phyloP scores from a whole-genome alignment of 2,329 filamentous ascomycete species.

The Stachybotrys chlorohalonatus region DNA sequence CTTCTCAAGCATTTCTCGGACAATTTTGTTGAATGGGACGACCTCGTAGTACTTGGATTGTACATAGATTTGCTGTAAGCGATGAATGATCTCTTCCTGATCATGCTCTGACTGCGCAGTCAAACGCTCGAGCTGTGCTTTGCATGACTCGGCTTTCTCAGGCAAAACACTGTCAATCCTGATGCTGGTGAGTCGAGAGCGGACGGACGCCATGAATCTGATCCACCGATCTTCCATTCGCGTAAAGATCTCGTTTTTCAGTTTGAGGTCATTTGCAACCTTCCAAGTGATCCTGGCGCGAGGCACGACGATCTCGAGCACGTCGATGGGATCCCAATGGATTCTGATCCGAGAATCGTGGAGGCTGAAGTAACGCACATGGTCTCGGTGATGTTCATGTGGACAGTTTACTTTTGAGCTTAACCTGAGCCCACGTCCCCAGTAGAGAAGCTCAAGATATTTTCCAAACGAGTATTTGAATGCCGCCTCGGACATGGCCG shows the following conservation, averaged over 20 bases:
- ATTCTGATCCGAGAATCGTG: slow-evolving; percentile 78
- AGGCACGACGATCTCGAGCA: slow-evolving; percentile 91
- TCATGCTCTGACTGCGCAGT: slow-evolving; percentile 77
- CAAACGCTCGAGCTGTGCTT: slow-evolving; percentile 69
- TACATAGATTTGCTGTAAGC: slow-evolving; percentile 85
- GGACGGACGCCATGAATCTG: slow-evolving; percentile 82
- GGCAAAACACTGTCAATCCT: slow-evolving; percentile 84
- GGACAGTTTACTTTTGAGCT: slow-evolving; percentile 64
- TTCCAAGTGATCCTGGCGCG: slow-evolving; percentile 92
- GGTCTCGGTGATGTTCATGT: slow-evolving; percentile 87
- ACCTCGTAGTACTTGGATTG: slow-evolving; percentile 94
- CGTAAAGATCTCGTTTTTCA: slow-evolving; percentile 86
- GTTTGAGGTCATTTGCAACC: slow-evolving; percentile 81
- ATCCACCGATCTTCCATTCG: slow-evolving; percentile 75
- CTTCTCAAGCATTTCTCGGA: slow-evolving; percentile 86
- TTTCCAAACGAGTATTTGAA: slow-evolving; percentile 99
- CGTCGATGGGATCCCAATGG: slow-evolving; percentile 85
- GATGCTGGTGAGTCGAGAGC: slow-evolving; percentile 74
- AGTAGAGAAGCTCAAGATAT: slow-evolving; percentile 95
- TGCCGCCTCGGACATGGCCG: slow-evolving; percentile 84
- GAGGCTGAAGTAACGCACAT: slow-evolving; percentile 86
- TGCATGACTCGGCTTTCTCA: slow-evolving; percentile 77
- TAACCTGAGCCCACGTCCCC: slow-evolving; percentile 75
- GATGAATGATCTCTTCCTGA: slow-evolving; percentile 61
- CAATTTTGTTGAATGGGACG: slow-evolving; percentile 81